phyloP scores from a whole-genome alignment of 2,329 filamentous ascomycete genomes.

The Phialophora macrospora region DNA sequence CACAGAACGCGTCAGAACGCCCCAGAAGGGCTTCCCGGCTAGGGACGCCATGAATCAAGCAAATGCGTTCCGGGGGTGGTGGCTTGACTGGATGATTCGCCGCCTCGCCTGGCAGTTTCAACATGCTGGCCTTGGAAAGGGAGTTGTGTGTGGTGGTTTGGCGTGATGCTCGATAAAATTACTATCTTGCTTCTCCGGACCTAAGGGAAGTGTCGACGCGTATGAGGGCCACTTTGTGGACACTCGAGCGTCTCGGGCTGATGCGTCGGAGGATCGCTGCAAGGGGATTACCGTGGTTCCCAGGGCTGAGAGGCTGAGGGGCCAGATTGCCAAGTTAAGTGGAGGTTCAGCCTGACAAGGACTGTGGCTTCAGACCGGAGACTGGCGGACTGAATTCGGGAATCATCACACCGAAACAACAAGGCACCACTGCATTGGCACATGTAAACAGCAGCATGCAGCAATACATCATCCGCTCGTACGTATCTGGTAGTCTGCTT shows the following conservation, averaged over 20 bases:
- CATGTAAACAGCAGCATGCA: not conserved
- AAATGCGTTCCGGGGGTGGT: constrained; percentile 2
- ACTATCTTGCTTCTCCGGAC: not conserved
- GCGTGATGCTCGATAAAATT: not conserved
- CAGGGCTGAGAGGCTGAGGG: constrained; percentile 9
- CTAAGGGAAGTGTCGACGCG: not conserved
- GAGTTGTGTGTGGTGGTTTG: not conserved
- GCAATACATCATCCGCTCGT: not conserved
- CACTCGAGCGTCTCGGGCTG: not conserved
- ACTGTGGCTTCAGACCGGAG: constrained; percentile 7
- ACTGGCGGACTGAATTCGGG: constrained; percentile 6
- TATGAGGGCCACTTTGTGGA: constrained; percentile 6
- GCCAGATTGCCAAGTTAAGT: not conserved
- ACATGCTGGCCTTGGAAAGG: not conserved
- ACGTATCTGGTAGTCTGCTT: not conserved
- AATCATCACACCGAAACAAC: constrained; percentile 8
- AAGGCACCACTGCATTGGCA: not conserved
- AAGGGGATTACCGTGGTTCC: not conserved
- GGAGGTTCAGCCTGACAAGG: constrained; percentile 10
- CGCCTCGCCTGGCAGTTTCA: not conserved
- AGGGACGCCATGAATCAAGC: constrained; percentile 3
- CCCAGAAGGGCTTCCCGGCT: constrained; percentile 15
- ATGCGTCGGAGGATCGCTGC: constrained; percentile 4
- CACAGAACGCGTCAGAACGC: constrained; percentile 18
- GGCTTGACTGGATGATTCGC: not conserved